Evolutionary conservation across 1,284 basidiomycete genomes (phyloP).

Genomic region (Paramarasmius palmivorus): DNA sequence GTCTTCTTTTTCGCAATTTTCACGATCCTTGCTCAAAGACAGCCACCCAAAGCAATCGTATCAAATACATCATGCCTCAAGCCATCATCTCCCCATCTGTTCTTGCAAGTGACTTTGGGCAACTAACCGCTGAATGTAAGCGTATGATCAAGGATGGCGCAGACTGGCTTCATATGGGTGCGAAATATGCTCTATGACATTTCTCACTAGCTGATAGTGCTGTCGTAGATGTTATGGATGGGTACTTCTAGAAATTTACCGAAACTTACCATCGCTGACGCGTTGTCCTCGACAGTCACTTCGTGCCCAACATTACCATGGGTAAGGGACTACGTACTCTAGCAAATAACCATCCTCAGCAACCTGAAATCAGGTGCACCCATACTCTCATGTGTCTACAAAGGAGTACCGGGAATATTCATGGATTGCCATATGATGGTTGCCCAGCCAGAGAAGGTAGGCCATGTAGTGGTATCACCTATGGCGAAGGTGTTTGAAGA

Average conservation of each 20-base stretch:
- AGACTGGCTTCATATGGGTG: constrained; percentile 97
- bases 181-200: constrained; percentile 24
- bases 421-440: constrained; percentile 99
- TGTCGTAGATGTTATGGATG: constrained; percentile 90
- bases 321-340: constrained; percentile 45
- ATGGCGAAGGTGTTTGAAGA: neutral
- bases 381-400: constrained; percentile 85
- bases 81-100: constrained; percentile 91
- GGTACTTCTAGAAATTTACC: constrained; percentile 46
- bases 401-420: constrained; percentile 91
- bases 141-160: constrained; percentile 91
- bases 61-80: constrained; percentile 59
- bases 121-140: constrained; percentile 88
- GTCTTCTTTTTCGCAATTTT: no score
- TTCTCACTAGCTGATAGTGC: constrained; percentile 5
- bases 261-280: constrained; percentile 17
- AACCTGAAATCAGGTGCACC: constrained; percentile 70
- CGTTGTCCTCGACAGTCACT: constrained; percentile 65
- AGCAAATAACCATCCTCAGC: constrained; percentile 11
- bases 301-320: constrained; percentile 98
- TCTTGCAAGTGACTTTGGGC: constrained; percentile 93
- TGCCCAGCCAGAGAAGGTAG: constrained; percentile 84
- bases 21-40: no score
- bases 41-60: constrained; percentile 6
- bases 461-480: neutral